Evolutionary conservation across 2,329 filamentous ascomycete genomes (phyloP), one percentile per base, ranked within the genome.

Genomic region (Magnaporthiopsis rhizophila): DNA sequence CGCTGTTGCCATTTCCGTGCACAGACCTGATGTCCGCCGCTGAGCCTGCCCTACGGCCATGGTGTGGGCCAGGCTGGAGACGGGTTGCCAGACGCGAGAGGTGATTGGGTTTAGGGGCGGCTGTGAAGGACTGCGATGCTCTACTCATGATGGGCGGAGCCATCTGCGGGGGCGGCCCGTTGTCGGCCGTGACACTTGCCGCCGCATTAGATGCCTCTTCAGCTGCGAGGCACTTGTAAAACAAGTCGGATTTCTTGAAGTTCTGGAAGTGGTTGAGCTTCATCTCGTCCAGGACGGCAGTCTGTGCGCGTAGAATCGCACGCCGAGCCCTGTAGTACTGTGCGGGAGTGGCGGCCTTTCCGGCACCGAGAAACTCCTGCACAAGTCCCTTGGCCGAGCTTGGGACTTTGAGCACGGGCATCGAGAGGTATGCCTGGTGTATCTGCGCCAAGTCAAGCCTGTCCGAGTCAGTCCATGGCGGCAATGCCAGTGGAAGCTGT

Each of bases 141-240:
- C 69, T 70, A 62, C 66, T 69, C 56, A 71, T 59, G 30, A 62
- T 32, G 3, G 67, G 69, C 58, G 68, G 65, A 18, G 68, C 63
- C 38, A 70, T 67, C 12, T 66, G 65, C 50, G 70, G 38, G 32
- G 67, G 34, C 32, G 61, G 45, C 21, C 45, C 45, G 45, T 53
- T 30, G 61, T 62, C 24, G 26, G 30, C 34, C 21, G 45, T 9
- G 9, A 24, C n/a, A 63, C 70, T 34, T 58, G 71, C 65, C 62
- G 67, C 65, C 38, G 65, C 69, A 64, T 72, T 80, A 24, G 84
- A 81, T 58, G 85, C 82, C 75, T 97, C 92, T 71, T 96, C 91
- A 15, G 94, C 90, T 9, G 94, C 92, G 1, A 99, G 81, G 73
- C 93, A 97, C 74, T 99, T 99, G 80, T 95, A 98, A 74, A 92